Percentiles rank a stretch among this genome's conserved stretches.
These are phyloP conservation scores for Aspergillus sp. DNA, from an alignment of 2,329 filamentous ascomycete species.

Conservation along the genomic window DNA sequence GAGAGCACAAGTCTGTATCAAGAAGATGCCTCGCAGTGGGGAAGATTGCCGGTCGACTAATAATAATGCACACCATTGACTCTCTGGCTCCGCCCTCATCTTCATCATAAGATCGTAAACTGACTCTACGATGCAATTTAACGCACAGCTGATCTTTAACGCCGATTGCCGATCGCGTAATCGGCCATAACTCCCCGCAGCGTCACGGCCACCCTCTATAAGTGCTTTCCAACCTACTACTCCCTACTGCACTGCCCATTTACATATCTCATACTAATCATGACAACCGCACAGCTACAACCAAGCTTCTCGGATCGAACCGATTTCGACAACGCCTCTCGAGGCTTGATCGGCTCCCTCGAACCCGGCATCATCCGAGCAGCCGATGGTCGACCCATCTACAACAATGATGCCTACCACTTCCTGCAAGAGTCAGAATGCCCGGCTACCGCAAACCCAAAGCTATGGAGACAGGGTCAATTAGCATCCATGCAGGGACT, in stretches of 20 bases:
- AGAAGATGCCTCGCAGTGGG: not conserved
- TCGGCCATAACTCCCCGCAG: not conserved
- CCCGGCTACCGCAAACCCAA: constrained; percentile 32
- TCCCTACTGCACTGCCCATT: accelerated
- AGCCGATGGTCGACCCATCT: constrained; percentile 33
- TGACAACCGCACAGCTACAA: constrained; percentile 9
- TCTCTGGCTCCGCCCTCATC: no score
- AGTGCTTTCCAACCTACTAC: not conserved
- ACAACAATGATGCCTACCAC: constrained; percentile 35
- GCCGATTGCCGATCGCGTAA: constrained; percentile 1
- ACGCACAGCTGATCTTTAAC: not conserved
- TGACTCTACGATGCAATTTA: no score
- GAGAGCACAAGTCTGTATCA: not conserved
- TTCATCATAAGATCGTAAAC: no score
- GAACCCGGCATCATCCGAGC: constrained; percentile 23
- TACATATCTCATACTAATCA: not conserved
- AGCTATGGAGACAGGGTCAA: constrained; percentile 41
- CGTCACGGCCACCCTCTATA: not conserved
- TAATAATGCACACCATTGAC: not conserved
- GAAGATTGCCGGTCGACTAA: not conserved
- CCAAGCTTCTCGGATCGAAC: constrained; percentile 10
- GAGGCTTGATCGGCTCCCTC: constrained; percentile 26
- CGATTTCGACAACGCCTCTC: constrained; percentile 22
- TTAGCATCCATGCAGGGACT: constrained; percentile 37
- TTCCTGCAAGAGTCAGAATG: constrained; percentile 29